Evolutionary conservation across 768 basidiomycete species (phyloP), one percentile per base, ranked within the genome.

Genomic region (Plicaturopsis crispa): DNA sequence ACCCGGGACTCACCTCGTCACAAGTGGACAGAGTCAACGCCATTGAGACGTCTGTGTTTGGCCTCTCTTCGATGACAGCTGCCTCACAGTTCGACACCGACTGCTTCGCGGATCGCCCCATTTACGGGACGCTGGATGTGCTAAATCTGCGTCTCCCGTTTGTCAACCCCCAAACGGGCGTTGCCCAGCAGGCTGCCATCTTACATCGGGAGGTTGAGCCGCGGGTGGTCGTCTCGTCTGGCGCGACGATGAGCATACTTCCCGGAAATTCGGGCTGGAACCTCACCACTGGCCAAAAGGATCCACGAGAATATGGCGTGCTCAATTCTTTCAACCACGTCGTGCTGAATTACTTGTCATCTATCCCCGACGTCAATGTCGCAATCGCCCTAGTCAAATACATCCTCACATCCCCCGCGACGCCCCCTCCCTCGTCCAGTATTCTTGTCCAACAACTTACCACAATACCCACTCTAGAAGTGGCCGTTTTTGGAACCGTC

Each of bases 71-170:
- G 4, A 38, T 57, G 12, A 39, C 53, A 0, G 36, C 57, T 18
- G 46, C 66, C 4, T 48, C 60, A 10, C 45, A 52, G 31, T 78
- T 80, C 47, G 55, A 75, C 45, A 30, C 65, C 6, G 52, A 60
- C 4, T 84, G 81, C 52, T 81, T 67, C 53, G 58, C 68, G 6
- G 63, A 66, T 46, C 68, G 74, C 20, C 80, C 78, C 3, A 57
- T 78, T n/a, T 83, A 84, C 47, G 79, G 80, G 13, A 60, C 76
- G 18, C 57, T 84, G 36, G 67, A 82, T 45, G 50, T 80, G 12
- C 53, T 80, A 24, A 66, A 60, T n/a, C 56, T 78, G 18, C 71
- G 79, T 12, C 60, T 79, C 19, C 78, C 80, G 12, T 81, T 76
- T 52, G 36, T 57, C 7, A 71, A 78, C 50, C 57, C 60, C 4